These are phyloP conservation scores for Arctostaphylos glauca DNA, from an alignment of 148 eudicot species.

Conservation along the genomic window DNA sequence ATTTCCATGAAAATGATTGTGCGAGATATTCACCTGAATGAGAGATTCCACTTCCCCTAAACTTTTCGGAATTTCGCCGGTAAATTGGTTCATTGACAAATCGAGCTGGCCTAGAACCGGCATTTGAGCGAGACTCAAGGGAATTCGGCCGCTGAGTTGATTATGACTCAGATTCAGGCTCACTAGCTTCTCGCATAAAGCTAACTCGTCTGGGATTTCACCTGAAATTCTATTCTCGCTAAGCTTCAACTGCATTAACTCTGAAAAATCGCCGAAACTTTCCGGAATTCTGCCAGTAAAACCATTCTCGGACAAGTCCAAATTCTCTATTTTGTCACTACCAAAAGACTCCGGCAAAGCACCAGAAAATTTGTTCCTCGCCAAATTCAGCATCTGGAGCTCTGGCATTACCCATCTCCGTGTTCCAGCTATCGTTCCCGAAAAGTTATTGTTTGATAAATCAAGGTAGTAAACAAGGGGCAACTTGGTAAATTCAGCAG, in stretches of 20 bases:
- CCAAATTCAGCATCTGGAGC: slow-evolving; percentile 77
- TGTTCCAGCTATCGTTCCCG: slow-evolving; percentile 35
- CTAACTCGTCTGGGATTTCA: slow-evolving; percentile 50
- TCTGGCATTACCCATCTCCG: slow-evolving; percentile 61
- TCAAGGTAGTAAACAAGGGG: slow-evolving; percentile 66
- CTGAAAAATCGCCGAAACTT: slow-evolving; percentile 42
- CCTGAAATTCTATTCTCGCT: slow-evolving; percentile 47
- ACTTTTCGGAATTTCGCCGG: slow-evolving; percentile 59
- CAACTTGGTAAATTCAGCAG: slow-evolving; percentile 47
- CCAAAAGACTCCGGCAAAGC: slow-evolving; percentile 51
- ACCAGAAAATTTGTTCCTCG: slow-evolving; percentile 55
- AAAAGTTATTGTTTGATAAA: slow-evolving; percentile 55
- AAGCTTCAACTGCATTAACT: slow-evolving; percentile 50
- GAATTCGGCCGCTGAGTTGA: slow-evolving; percentile 54
- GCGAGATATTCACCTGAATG: slow-evolving; percentile 63
- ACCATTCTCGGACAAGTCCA: slow-evolving; percentile 65
- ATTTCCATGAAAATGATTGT: slow-evolving; percentile 59
- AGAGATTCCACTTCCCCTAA: slow-evolving; percentile 62
- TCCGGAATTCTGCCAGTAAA: slow-evolving; percentile 53
- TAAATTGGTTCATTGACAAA: slow-evolving; percentile 56
- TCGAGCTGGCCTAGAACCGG: slow-evolving; percentile 81
- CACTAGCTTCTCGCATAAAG: slow-evolving; percentile 64
- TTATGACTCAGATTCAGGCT: slow-evolving; percentile 69
- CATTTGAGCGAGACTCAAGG: slow-evolving; percentile 49
- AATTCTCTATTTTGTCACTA: slow-evolving; percentile 52